Percentiles rank a stretch among this genome's conserved stretches.
These are phyloP conservation scores for Pneumocystis jirovecii DNA, from an alignment of 1,139 yeast genomes.

Conservation along the genomic window DNA sequence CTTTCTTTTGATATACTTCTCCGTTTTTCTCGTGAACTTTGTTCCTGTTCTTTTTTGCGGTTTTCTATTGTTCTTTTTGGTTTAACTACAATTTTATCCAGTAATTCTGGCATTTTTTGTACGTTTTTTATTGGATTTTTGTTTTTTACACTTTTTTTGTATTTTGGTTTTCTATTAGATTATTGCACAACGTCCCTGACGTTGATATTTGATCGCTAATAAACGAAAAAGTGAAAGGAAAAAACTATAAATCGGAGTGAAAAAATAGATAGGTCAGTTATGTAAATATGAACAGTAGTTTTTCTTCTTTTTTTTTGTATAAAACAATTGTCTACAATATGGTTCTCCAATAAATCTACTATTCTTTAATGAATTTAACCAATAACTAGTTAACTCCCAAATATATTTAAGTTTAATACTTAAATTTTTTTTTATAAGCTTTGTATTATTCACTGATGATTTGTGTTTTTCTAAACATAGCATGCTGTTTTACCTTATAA, in stretches of 20 bases:
- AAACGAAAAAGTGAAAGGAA: not conserved
- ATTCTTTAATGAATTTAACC: not conserved
- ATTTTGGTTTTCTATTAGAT: constrained; percentile 3
- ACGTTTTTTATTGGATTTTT: constrained; percentile 4
- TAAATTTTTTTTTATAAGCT: too few relatives aligned
- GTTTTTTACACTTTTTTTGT: constrained; percentile 5
- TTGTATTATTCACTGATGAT: too few relatives aligned
- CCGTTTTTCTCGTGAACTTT: not conserved
- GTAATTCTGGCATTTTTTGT: not conserved
- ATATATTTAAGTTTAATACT: too few relatives aligned
- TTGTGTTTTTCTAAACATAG: too few relatives aligned
- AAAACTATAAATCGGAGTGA: not conserved
- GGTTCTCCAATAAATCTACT: not conserved
- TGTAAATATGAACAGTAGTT: not conserved
- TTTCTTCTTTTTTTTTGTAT: not conserved
- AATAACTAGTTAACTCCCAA: not conserved
- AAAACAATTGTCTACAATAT: not conserved
- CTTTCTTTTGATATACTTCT: not conserved
- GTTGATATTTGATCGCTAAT: not conserved
- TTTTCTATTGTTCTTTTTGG: not conserved
- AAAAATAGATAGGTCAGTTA: not conserved
- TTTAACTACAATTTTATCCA: not conserved
- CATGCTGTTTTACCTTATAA: too few relatives aligned
- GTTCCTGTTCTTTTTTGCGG: not conserved
- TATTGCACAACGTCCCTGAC: not conserved